phyloP scores from a whole-genome alignment of 2,329 filamentous ascomycete genomes.

The Fusarium liriodendri region DNA sequence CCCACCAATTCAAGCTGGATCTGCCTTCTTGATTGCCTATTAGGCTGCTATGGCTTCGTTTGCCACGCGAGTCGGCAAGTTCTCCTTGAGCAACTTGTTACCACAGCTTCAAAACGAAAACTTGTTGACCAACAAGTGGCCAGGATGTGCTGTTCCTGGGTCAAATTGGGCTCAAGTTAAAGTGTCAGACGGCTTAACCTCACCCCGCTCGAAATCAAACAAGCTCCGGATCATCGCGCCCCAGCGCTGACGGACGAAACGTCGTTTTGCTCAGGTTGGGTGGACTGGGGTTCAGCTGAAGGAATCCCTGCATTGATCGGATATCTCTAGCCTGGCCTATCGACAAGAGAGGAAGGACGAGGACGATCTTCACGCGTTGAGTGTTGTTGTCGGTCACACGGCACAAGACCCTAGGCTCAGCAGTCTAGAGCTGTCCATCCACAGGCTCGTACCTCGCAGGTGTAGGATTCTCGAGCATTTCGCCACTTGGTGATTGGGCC shows the following conservation, averaged over 20 bases:
- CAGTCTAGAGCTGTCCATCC: background rate
- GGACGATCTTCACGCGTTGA: constrained; percentile 29
- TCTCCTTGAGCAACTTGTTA: background rate
- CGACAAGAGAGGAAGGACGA: constrained; percentile 25
- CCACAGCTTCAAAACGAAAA: background rate
- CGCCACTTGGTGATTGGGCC: background rate
- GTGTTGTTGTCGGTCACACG: constrained; percentile 23
- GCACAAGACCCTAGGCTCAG: constrained; percentile 1
- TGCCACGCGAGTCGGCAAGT: background rate
- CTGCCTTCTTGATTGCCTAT: background rate
- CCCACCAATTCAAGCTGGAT: constrained; percentile 13
- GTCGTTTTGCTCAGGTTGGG: constrained; percentile 15
- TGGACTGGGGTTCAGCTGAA: constrained; percentile 34
- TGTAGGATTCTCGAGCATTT: background rate
- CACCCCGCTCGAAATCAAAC: constrained; percentile 19
- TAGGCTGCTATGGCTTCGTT: background rate
- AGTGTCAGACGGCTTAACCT: constrained; percentile 42
- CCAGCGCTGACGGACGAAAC: background rate
- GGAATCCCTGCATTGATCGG: constrained; percentile 30
- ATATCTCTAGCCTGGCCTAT: constrained; percentile 10
- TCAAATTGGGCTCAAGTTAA: constrained; percentile 27
- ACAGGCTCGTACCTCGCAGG: constrained; percentile 6
- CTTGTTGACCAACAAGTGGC: background rate
- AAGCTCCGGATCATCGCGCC: constrained; percentile 12
- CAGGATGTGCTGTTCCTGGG: background rate